Evolutionary conservation across 192 early-diverging fungal genomes (phyloP).

Genomic region (Linnemannia zychae): DNA sequence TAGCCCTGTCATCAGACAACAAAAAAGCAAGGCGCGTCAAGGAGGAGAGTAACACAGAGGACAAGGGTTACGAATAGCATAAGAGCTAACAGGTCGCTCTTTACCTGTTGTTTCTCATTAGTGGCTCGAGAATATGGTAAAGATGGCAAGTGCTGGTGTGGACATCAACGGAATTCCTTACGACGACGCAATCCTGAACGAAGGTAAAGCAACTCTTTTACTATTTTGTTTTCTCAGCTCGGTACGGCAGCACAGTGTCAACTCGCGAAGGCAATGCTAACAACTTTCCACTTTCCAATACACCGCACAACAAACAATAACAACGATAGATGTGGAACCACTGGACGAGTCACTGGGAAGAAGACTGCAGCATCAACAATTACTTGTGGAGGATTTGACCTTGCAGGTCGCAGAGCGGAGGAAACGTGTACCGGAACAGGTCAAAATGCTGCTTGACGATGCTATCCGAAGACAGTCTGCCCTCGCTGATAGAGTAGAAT

Average conservation of each 20-base stretch:
- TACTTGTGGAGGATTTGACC: conserved; percentile 49
- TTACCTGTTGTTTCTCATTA: conserved; percentile 4
- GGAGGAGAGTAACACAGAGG: neutral
- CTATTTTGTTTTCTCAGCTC: neutral
- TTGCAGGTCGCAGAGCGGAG: conserved; percentile 54
- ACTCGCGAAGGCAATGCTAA: no score
- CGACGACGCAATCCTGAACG: conserved; percentile 47
- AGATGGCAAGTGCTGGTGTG: conserved; percentile 47
- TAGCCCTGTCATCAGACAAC: neutral
- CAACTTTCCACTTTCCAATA: no score
- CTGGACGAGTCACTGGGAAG: conserved; percentile 51
- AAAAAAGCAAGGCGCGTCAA: neutral
- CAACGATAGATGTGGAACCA: conserved; percentile 47
- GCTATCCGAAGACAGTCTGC: conserved; percentile 55
- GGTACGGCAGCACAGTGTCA: no score
- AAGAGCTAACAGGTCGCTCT: no score
- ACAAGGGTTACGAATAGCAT: neutral
- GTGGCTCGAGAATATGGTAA: conserved; percentile 58
- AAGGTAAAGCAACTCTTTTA: conserved; percentile 25
- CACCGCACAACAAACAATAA: neutral
- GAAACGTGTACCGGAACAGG: conserved; percentile 59
- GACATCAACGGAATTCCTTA: conserved; percentile 57
- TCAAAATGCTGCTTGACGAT: conserved; percentile 58
- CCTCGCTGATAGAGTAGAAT: conserved; percentile 52
- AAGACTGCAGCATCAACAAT: conserved; percentile 43